Evolutionary conservation across 495 filamentous ascomycete genomes (phyloP).

Genomic region (Daldinia vernicosa): DNA sequence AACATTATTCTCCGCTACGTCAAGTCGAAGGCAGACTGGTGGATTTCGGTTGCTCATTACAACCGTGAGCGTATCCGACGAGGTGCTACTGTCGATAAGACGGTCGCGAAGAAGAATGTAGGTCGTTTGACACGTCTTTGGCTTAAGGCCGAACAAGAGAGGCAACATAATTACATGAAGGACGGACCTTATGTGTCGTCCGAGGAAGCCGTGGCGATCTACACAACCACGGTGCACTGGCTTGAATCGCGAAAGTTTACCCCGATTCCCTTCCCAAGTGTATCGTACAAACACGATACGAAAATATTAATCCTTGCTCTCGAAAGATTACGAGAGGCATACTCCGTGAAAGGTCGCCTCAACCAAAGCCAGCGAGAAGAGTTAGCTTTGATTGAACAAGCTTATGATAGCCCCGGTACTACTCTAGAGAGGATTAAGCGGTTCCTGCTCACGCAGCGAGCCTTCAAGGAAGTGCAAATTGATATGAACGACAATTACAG

Average conservation of each 20-base stretch:
- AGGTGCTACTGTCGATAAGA: slow-evolving; percentile 98
- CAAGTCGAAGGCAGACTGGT: slow-evolving; percentile 99
- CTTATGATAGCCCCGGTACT: slow-evolving; percentile 97
- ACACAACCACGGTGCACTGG: slow-evolving; percentile 99
- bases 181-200: slow-evolving; percentile 98
- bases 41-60: slow-evolving; percentile 98
- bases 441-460: slow-evolving; percentile 94
- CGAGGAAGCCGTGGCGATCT: slow-evolving; percentile 98
- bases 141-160: slow-evolving; percentile 98
- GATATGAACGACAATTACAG: slow-evolving; percentile 99
- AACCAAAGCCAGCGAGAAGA: slow-evolving; percentile 99
- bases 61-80: slow-evolving; percentile 96
- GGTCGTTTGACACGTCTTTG: slow-evolving; percentile 93
- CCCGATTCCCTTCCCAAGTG: slow-evolving; percentile 98
- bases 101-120: slow-evolving; percentile 98
- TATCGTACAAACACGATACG: slow-evolving; percentile 99
- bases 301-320: slow-evolving; percentile 98
- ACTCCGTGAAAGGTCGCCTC: slow-evolving; percentile 95
- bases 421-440: slow-evolving; percentile 97
- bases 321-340: slow-evolving; percentile 92
- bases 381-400: slow-evolving; percentile 96
- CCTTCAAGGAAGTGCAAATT: slow-evolving; percentile 99
- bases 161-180: slow-evolving; percentile 99
- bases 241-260: slow-evolving; percentile 98
- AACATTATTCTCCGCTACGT: slow-evolving; percentile 98